Base-by-base conservation (phyloP, 805 yeast species). In the Kodamaea jinghongensis region DNA sequence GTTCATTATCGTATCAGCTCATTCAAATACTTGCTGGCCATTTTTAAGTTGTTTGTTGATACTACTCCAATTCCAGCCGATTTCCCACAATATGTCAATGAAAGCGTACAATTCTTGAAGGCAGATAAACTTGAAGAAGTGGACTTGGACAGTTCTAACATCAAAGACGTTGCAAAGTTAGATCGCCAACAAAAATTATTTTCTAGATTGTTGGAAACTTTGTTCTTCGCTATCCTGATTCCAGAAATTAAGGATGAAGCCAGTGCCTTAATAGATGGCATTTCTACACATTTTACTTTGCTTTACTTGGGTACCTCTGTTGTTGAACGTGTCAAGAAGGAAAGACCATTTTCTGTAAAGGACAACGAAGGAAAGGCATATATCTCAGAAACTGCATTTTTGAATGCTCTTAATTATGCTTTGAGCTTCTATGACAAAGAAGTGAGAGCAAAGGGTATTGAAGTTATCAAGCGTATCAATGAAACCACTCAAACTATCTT, bases 201-300 rank as follows among this genome's bases (percentile, higher is more conserved):
- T 15, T 65, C 78, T 9, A 73, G 78, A 38, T 62, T 93, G 10
- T 52, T 88, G 39, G 87, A 86, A 48, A 74, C 86, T 0, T 52
- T 90, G 4, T 88, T 88, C 58, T 82, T 75, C 56, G 74, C 97
- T 0, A 78, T 84, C 2, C 83, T 95, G 0, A 73, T 89, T 30
- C 81, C 81, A 0, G 93, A 85, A 38, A 65, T 86, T 7, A 72
- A 73, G 39, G 83, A 78, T 0, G 88, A 86, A 28, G 95, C 96
- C 0, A 60, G 65, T 17, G 55, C 45, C 4, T 65, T 90, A 39
- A 72, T 89, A 20, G 72, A 74, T 35, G 79, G 86, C 36, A 58
- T 91, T 6, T 76, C 91, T 17, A 83, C 80, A 39, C 98, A 93
- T 57, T 81, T 86, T 46, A 81, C 89, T 7, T 65, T 93, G 42